A percentile compares a stretch with the other conserved stretches of the same genome.
phyloP scores from a whole-genome alignment of 2,329 filamentous ascomycete species.

The Apiospora pterosperma region DNA sequence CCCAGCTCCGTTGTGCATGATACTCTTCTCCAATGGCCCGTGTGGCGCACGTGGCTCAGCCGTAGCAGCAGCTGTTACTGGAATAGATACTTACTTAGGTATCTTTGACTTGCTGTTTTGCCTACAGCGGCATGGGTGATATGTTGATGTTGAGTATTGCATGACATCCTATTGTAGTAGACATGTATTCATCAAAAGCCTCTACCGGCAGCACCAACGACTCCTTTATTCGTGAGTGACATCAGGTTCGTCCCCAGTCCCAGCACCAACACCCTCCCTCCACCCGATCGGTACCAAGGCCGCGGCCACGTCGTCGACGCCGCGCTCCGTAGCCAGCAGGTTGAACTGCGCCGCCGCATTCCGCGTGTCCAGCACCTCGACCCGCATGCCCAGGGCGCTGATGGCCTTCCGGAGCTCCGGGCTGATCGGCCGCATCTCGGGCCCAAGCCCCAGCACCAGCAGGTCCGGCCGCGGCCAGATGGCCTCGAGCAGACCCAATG shows the following conservation, averaged over 20 bases:
- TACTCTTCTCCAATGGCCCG: too few relatives aligned
- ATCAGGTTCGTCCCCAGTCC: conserved; percentile 3
- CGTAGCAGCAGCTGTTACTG: background rate
- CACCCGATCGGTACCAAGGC: conserved; percentile 85
- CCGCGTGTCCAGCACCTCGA: conserved; percentile 87
- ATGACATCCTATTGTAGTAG: background rate
- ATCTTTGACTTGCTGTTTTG: background rate
- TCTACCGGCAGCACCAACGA: background rate
- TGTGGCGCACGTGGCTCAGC: too few relatives aligned
- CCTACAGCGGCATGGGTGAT: background rate
- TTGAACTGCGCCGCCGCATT: conserved; percentile 97
- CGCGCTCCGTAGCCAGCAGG: conserved; percentile 87
- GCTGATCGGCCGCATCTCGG: conserved; percentile 70
- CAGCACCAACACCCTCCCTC: conserved; percentile 56
- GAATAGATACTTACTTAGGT: background rate
- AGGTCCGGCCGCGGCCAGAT: conserved; percentile 91
- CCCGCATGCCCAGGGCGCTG: conserved; percentile 72
- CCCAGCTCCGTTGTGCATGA: background rate
- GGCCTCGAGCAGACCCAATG: conserved; percentile 72
- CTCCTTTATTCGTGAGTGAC: conserved; percentile 7
- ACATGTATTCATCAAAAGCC: background rate
- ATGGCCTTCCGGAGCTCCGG: conserved; percentile 70
- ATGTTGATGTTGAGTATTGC: background rate
- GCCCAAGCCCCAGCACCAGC: conserved; percentile 83
- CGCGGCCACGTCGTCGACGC: conserved; percentile 79